Conservation (phyloP, 192 early-diverging fungal species). For the Jimgerdemannia flammicorona region DNA sequence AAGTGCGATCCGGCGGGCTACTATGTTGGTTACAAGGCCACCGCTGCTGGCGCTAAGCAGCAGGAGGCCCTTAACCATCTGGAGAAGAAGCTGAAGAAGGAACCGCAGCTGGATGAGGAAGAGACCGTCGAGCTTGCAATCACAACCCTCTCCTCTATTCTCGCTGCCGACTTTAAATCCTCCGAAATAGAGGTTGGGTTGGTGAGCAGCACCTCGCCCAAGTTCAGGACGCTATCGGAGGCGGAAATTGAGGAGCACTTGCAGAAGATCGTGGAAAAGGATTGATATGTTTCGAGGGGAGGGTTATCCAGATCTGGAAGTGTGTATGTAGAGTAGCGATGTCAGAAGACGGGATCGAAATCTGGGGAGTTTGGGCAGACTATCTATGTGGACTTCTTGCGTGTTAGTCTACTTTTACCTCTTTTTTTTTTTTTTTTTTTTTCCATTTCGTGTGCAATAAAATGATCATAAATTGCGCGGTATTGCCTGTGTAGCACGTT, state of each 20-base stretch:
- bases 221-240: conserved; percentile 74
- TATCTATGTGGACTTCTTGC: neutral
- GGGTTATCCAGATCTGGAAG: neutral
- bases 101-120: conserved; percentile 70
- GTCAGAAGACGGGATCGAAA: too few relatives aligned
- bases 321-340: too few relatives aligned
- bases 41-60: conserved; percentile 92
- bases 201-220: conserved; percentile 68
- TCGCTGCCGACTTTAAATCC: conserved; percentile 94
- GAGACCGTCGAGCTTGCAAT: conserved; percentile 97
- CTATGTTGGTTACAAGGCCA: conserved; percentile 96
- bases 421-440: too few relatives aligned
- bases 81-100: conserved; percentile 98
- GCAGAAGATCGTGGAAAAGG: conserved; percentile 83
- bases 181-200: conserved; percentile 95
- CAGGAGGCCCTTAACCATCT: conserved; percentile 94
- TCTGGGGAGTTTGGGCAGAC: too few relatives aligned
- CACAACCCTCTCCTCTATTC: conserved; percentile 85
- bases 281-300: conserved; percentile 31
- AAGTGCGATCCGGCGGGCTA: conserved; percentile 99
- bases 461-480: too few relatives aligned
- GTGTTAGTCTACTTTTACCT: neutral
- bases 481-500: too few relatives aligned
- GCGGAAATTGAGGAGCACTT: conserved; percentile 89
- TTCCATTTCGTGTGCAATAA: too few relatives aligned